phyloP scores from a whole-genome alignment of 2,329 filamentous ascomycete species.

The Teratosphaeriaceae sp. region DNA sequence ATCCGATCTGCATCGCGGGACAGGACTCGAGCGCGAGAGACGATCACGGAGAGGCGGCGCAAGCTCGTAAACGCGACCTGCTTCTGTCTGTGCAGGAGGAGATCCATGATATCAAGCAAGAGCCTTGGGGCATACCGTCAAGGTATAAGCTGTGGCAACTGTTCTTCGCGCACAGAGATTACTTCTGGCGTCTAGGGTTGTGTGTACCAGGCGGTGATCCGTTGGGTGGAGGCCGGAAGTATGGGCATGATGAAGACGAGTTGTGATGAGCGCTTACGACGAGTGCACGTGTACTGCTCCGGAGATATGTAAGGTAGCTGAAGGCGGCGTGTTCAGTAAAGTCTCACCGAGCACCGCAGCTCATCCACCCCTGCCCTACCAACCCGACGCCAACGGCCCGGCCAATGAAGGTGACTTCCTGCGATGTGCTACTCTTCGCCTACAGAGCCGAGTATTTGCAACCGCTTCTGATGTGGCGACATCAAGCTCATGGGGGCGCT shows the following conservation, averaged over 20 bases:
- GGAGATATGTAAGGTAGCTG: too few species aligned
- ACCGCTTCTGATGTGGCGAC: too few species aligned
- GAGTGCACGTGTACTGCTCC: neutral
- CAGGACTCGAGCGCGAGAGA: constrained; percentile 43
- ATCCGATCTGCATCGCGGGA: constrained; percentile 64
- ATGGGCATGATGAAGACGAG: constrained; percentile 1
- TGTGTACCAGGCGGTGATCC: constrained; percentile 59
- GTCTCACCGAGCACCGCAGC: too few species aligned
- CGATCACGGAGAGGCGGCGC: constrained; percentile 9
- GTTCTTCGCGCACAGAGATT: constrained; percentile 90
- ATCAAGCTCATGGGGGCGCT: too few species aligned
- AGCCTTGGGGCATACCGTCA: constrained; percentile 36
- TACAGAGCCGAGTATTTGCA: too few species aligned
- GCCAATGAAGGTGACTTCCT: too few species aligned
- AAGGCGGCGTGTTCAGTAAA: too few species aligned
- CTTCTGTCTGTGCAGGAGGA: constrained; percentile 20
- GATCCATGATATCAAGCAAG: constrained; percentile 26
- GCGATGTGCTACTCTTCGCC: too few species aligned
- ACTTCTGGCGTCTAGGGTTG: constrained; percentile 88
- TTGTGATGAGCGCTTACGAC: too few species aligned
- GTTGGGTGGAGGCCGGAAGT: constrained; percentile 19
- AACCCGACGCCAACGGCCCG: too few species aligned
- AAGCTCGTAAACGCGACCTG: constrained; percentile 13
- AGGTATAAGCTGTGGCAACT: constrained; percentile 81
- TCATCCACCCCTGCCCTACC: too few species aligned